Evolutionary conservation across 1,284 basidiomycete genomes (phyloP).

Genomic region (Microbotryum lychnidis-dioicae): DNA sequence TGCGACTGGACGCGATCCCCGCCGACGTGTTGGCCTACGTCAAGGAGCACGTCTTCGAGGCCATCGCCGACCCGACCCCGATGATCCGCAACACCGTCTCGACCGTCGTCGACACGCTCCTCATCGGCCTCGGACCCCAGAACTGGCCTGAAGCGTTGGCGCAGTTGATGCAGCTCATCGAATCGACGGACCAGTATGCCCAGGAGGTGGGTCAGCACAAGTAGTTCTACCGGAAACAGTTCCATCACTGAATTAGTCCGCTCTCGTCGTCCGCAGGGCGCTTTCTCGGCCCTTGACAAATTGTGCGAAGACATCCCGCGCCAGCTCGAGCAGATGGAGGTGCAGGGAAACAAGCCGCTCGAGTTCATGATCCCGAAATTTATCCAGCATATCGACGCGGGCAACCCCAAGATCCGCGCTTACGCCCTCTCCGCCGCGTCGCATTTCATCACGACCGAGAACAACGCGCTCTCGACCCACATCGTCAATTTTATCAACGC

Average conservation of each 20-base stretch:
- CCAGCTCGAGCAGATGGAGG: conserved; percentile 79
- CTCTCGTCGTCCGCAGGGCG: conserved; percentile 54
- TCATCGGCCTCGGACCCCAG: conserved; percentile 62
- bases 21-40: conserved; percentile 68
- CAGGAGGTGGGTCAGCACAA: conserved; percentile 67
- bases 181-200: conserved; percentile 59
- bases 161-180: conserved; percentile 67
- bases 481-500: conserved; percentile 88
- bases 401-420: conserved; percentile 76
- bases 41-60: conserved; percentile 69
- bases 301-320: conserved; percentile 95
- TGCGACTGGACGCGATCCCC: conserved; percentile 55
- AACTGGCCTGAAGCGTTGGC: conserved; percentile 89
- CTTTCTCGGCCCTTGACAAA: conserved; percentile 89
- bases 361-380: conserved; percentile 96
- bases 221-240: background rate
- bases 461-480: conserved; percentile 47
- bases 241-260: background rate
- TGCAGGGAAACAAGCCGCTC: conserved; percentile 63
- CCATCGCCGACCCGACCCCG: conserved; percentile 66
- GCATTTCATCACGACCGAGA: conserved; percentile 74
- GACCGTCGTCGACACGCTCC: conserved; percentile 78
- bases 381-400: conserved; percentile 55
- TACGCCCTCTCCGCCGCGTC: conserved; percentile 91
- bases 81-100: conserved; percentile 87